These are phyloP conservation scores for Raphidocelis subcapitata DNA, from an alignment of 139 green algal species.

Conservation along the genomic window DNA sequence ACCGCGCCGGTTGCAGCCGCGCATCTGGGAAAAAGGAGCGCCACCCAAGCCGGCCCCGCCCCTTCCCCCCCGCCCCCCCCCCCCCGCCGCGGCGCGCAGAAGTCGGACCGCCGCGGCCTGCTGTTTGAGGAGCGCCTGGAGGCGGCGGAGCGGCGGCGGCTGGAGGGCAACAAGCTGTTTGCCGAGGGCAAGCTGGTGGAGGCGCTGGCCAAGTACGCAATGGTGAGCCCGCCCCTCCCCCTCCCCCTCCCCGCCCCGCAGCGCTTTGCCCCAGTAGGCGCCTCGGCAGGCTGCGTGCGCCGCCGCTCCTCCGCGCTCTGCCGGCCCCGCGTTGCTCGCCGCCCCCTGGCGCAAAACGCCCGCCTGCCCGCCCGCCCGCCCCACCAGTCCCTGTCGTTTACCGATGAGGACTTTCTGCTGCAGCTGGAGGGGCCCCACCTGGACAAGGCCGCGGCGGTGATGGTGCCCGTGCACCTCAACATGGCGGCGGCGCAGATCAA, in stretches of 20 bases:
- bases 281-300: background rate
- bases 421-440: conserved; percentile 73
- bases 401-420: conserved; percentile 82
- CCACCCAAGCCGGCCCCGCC: too few relatives aligned
- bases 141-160: conserved; percentile 60
- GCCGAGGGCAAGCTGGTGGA: conserved; percentile 33
- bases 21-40: too few relatives aligned
- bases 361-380: too few relatives aligned
- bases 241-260: too few relatives aligned
- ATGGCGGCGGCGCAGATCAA: conserved; percentile 67
- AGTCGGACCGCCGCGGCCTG: conserved; percentile 6
- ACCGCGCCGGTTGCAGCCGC: too few relatives aligned
- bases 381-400: conserved; percentile 65
- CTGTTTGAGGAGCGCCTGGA: conserved; percentile 77
- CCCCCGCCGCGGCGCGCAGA: background rate
- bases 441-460: conserved; percentile 53
- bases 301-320: background rate
- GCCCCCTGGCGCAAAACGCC: too few relatives aligned
- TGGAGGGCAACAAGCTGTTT: conserved; percentile 72
- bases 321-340: background rate
- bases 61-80: too few relatives aligned
- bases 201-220: conserved; percentile 60
- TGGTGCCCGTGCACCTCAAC: conserved; percentile 60
- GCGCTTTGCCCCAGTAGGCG: too few relatives aligned
- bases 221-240: conserved; percentile 26